phyloP scores from a whole-genome alignment of 805 yeast genomes.

The Candida railenensis region DNA sequence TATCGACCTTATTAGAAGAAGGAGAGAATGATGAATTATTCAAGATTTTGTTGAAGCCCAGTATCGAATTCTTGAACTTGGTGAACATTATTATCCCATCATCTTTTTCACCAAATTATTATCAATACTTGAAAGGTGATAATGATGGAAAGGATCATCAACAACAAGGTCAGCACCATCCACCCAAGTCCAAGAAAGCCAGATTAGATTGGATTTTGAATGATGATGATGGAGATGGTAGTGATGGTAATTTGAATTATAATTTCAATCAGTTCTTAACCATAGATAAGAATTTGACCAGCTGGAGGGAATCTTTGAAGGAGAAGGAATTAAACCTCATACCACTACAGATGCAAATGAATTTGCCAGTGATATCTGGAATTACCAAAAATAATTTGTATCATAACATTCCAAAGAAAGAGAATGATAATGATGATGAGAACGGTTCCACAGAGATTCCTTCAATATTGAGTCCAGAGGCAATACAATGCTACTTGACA shows the following conservation, averaged over 20 bases:
- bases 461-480: slow-evolving; percentile 17
- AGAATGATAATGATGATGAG: not conserved
- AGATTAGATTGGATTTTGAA: slow-evolving; percentile 41
- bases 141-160: slow-evolving; percentile 11
- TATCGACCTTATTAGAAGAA: slow-evolving; percentile 31
- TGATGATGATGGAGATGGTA: slow-evolving; percentile 48
- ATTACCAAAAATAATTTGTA: slow-evolving; percentile 26
- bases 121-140: slow-evolving; percentile 37
- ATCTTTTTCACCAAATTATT: slow-evolving; percentile 45
- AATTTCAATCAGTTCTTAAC: slow-evolving; percentile 42
- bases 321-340: slow-evolving; percentile 23
- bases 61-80: slow-evolving; percentile 42
- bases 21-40: slow-evolving; percentile 28
- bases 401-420: slow-evolving; percentile 18
- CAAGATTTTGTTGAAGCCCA: slow-evolving; percentile 36
- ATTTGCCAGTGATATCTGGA: slow-evolving; percentile 24
- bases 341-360: slow-evolving; percentile 30
- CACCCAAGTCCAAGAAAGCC: slow-evolving; percentile 7
- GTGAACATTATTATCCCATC: slow-evolving; percentile 46
- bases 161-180: slow-evolving; percentile 9
- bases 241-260: slow-evolving; percentile 46
- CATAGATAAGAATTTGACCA: slow-evolving; percentile 40
- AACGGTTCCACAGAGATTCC: slow-evolving; percentile 10
- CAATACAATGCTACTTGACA: slow-evolving; percentile 20
- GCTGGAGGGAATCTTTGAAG: slow-evolving; percentile 40